Base-by-base conservation (phyloP, 495 filamentous ascomycete genomes). In the Penicillium manginii region DNA sequence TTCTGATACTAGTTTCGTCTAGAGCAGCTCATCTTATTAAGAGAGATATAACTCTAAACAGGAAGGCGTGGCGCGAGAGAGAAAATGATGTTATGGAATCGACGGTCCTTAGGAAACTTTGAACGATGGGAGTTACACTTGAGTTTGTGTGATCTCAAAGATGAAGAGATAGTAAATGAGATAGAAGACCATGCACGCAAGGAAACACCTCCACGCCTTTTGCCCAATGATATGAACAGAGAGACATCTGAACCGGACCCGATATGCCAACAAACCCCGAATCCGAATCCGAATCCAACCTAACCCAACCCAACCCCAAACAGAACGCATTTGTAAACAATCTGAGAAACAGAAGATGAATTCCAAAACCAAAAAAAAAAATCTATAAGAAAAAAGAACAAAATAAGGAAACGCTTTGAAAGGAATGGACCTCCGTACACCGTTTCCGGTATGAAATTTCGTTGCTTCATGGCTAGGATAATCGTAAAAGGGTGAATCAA, bases 381-480 rank as follows among this genome's bases (percentile, higher is more conserved):
- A 23, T 43, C n/a, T 8, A 43, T 19, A 47, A 35, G 35, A 49
- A 14, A 32, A 51, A 53, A 62, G 31, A 46, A 53, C 53, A 23
- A 35, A 33, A 51, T 31, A 52, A 29, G 51, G 39, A 26, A 55
- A 31, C 49, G 62, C 62, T 62, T 26, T n/a, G 33, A 51, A 60
- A 48, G 46, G 47, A 55, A 42, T 55, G 21, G 31, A 56, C 47
- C 26, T 35, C 55, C 45, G 21, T 19, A 52, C 58, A 53, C 50
- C 54, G 31, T 55, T 52, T 51, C 58, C 60, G 19, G 50, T 60
- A 65, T 61, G 49, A 60, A 70, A 53, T 48, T 12, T 58, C 69
- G 61, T 74, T 63, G 67, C n/a, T 63, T 74, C 72, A 69, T 73
- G 58, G 57, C 57, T 69, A 61, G 37, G 51, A 58, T 57, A 50